phyloP scores from a whole-genome alignment of 2,329 filamentous ascomycete species.

The Paracorniculantispora psalliotae region DNA sequence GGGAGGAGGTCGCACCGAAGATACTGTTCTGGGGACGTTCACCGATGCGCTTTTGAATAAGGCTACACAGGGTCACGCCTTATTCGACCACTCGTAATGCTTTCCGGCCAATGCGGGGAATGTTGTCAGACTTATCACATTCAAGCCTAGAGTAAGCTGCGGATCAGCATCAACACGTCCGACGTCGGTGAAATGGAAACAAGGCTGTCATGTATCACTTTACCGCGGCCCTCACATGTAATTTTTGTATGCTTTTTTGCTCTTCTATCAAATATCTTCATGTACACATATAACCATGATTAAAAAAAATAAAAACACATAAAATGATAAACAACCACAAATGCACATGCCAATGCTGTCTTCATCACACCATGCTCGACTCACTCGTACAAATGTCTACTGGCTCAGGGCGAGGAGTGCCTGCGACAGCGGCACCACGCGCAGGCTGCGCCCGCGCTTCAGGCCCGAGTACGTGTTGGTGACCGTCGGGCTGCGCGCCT shows the following conservation, averaged over 20 bases:
- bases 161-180: not conserved
- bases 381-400: constrained; percentile 19
- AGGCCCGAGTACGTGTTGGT: constrained; percentile 31
- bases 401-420: constrained; percentile 52
- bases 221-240: not conserved
- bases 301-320: constrained; percentile 1
- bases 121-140: no score
- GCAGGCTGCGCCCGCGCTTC: constrained; percentile 49
- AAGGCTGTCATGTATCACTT: not conserved
- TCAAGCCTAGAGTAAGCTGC: not conserved
- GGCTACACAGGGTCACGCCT: no score
- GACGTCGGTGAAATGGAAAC: not conserved
- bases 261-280: constrained; percentile 4
- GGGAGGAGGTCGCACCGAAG: no score
- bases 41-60: not conserved
- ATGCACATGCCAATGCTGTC: not conserved
- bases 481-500: constrained; percentile 51
- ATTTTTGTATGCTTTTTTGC: not conserved
- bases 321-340: not conserved
- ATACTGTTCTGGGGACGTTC: not conserved
- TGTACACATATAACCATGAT: constrained; percentile 13
- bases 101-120: not conserved
- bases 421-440: constrained; percentile 53
- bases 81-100: not conserved
- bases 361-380: not conserved